A percentile compares a stretch with the other conserved stretches of the same genome.
These are phyloP conservation scores for Gelatoporia subvermispora DNA, from an alignment of 768 basidiomycete species.

Conservation along the genomic window DNA sequence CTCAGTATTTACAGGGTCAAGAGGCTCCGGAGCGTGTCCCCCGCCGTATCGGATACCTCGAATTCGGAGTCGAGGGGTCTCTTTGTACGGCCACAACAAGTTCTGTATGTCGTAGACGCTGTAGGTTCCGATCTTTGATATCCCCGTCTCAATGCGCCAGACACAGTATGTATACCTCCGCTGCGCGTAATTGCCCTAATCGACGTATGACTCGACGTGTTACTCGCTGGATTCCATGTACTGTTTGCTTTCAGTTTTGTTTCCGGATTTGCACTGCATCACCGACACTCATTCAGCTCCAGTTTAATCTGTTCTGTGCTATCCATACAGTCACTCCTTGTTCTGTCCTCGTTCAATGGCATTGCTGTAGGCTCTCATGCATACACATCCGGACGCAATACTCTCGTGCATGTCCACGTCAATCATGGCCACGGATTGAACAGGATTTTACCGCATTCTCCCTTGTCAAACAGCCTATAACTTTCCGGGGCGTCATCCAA, in stretches of 20 bases:
- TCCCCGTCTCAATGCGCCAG: too few relatives aligned
- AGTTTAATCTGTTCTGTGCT: too few relatives aligned
- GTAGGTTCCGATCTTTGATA: slow-evolving; percentile 56
- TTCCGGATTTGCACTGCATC: too few relatives aligned
- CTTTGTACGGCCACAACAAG: slow-evolving; percentile 83
- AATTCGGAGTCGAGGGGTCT: slow-evolving; percentile 63
- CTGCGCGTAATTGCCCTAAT: too few relatives aligned
- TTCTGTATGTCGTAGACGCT: slow-evolving; percentile 83
- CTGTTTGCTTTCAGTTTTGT: too few relatives aligned
- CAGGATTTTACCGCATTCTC: slow-evolving; percentile 68
- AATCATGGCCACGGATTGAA: slow-evolving; percentile 63
- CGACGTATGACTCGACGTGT: too few relatives aligned
- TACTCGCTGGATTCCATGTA: too few relatives aligned
- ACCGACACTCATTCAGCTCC: too few relatives aligned
- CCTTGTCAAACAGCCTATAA: slow-evolving; percentile 69
- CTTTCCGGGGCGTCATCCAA: slow-evolving; percentile 51
- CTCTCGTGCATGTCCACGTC: neutral
- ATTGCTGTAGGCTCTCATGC: too few relatives aligned
- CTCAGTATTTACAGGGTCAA: slow-evolving; percentile 45
- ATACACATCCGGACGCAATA: neutral
- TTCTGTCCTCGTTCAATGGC: too few relatives aligned
- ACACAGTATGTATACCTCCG: too few relatives aligned
- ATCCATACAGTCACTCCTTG: too few relatives aligned
- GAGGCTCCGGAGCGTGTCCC: slow-evolving; percentile 64
- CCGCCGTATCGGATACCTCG: slow-evolving; percentile 56